These are phyloP conservation scores for Acer yangbiense DNA, from an alignment of 345 rosid species.

Conservation along the genomic window DNA sequence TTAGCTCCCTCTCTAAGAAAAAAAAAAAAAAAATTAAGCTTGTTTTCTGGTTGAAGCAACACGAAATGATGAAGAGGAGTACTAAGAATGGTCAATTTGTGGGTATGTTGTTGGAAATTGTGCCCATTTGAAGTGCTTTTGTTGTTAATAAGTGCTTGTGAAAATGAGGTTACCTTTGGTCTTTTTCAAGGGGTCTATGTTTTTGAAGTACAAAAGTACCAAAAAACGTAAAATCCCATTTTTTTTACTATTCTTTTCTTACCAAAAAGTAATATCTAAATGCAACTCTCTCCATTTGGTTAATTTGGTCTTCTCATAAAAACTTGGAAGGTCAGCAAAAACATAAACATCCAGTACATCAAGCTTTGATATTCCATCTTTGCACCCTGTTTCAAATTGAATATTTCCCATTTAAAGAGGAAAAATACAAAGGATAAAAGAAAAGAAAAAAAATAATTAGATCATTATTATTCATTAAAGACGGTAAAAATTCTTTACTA, in stretches of 20 bases:
- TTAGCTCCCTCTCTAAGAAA: not conserved
- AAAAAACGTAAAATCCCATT: conserved; percentile 5
- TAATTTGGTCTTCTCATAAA: conserved; percentile 63
- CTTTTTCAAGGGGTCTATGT: conserved; percentile 16
- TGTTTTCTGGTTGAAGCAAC: not conserved
- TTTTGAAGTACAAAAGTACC: conserved; percentile 8
- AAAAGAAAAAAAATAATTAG: conserved; percentile 10
- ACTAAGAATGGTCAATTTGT: not conserved
- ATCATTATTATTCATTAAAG: not conserved
- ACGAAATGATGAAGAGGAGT: not conserved
- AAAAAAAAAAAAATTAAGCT: not conserved
- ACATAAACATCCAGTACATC: conserved; percentile 63
- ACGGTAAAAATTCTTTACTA: not conserved
- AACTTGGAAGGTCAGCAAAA: conserved; percentile 64
- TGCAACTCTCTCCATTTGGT: conserved; percentile 32
- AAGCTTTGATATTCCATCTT: conserved; percentile 58
- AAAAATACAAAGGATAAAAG: not conserved
- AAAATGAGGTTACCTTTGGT: conserved; percentile 21
- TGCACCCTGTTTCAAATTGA: conserved; percentile 58
- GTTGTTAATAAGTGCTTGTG: conserved; percentile 21
- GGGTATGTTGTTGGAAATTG: not conserved
- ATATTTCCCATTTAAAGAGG: conserved; percentile 31
- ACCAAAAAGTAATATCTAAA: conserved; percentile 35
- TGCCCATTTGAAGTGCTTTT: conserved; percentile 17
- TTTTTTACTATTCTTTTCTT: conserved; percentile 23